Conservation (phyloP, 768 basidiomycete species). For the Plicaturopsis crispa region DNA sequence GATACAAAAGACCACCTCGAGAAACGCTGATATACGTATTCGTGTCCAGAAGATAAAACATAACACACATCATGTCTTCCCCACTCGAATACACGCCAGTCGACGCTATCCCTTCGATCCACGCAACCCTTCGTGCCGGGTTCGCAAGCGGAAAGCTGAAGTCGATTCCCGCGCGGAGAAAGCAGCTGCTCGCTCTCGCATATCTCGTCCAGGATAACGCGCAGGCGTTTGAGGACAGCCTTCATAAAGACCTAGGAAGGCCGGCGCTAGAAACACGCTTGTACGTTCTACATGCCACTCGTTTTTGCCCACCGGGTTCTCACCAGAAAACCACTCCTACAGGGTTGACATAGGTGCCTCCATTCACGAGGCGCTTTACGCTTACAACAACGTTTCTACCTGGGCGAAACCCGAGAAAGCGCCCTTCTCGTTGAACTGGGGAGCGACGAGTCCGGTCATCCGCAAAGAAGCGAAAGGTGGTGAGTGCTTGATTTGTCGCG, state of each 20-base stretch:
- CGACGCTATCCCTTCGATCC: no score
- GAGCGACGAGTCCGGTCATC: constrained; percentile 52
- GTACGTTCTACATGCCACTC: no score
- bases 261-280: constrained; percentile 52
- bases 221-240: constrained; percentile 47
- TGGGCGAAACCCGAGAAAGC: constrained; percentile 66
- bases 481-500: constrained; percentile 16
- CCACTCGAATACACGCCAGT: no score
- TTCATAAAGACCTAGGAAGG: constrained; percentile 57
- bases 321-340: constrained; percentile 33
- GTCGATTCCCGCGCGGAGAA: constrained; percentile 61
- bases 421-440: constrained; percentile 47
- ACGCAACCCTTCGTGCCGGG: constrained; percentile 41
- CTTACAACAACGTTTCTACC: constrained; percentile 58
- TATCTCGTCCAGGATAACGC: constrained; percentile 71
- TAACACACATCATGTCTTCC: no score
- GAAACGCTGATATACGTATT: no score
- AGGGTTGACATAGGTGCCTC: constrained; percentile 47
- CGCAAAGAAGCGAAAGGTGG: constrained; percentile 72
- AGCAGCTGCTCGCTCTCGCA: constrained; percentile 68
- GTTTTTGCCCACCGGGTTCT: not conserved
- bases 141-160: constrained; percentile 62
- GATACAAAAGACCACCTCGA: no score
- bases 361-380: constrained; percentile 37
- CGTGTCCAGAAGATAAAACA: no score